Conservation (phyloP, 129 eudicot species). For the Flaveria linearis region DNA sequence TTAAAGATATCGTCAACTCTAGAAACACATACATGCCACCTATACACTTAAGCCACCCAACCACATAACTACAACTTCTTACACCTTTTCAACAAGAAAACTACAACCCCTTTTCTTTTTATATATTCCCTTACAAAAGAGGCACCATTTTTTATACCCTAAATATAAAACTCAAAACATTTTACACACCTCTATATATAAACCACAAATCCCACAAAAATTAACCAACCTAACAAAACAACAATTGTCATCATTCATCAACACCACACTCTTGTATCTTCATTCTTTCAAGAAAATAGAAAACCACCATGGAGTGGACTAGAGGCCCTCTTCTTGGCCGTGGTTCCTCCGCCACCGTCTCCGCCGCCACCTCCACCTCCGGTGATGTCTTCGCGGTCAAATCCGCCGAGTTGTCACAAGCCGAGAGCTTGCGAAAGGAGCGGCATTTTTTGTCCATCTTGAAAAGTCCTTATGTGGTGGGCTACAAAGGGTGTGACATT, state of each 20-base stretch:
- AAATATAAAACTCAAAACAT: background rate
- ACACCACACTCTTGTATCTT: background rate
- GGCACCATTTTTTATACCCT: background rate
- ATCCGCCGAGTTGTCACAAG: conserved; percentile 41
- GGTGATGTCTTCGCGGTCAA: conserved; percentile 65
- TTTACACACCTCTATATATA: conserved; percentile 20
- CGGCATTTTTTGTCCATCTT: conserved; percentile 47
- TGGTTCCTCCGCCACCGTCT: conserved; percentile 77
- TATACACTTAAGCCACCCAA: conserved; percentile 46
- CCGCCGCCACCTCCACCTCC: conserved; percentile 49
- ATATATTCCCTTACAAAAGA: no score
- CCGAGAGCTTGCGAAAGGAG: conserved; percentile 58
- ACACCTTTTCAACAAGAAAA: conserved; percentile 39
- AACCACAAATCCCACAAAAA: conserved; percentile 2
- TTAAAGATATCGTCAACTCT: conserved; percentile 19
- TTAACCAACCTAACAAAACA: conserved; percentile 11
- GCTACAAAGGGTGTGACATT: conserved; percentile 56
- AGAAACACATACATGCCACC: conserved; percentile 19
- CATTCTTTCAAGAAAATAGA: conserved; percentile 6
- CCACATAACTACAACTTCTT: conserved; percentile 43
- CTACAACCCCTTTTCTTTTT: conserved; percentile 18
- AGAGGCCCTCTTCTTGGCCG: conserved; percentile 73
- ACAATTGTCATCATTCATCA: background rate
- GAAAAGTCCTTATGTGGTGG: conserved; percentile 47
- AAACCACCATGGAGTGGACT: conserved; percentile 62